phyloP scores from a whole-genome alignment of 352 stramenopile species.

The Halophytophthora polymorphica region DNA sequence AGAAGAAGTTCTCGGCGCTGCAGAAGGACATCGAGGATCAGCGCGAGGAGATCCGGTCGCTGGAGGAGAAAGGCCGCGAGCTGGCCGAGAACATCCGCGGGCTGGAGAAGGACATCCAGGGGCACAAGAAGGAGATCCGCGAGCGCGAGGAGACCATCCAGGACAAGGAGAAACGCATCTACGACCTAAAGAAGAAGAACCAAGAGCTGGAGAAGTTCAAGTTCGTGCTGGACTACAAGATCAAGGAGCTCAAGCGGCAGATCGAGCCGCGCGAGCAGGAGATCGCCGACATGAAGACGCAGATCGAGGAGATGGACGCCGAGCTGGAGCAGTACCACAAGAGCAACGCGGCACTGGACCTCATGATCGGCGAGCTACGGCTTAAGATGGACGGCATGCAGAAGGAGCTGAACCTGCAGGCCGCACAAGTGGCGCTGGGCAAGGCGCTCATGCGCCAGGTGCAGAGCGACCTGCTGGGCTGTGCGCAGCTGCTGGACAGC shows the following conservation, averaged over 20 bases:
- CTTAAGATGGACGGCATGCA: constrained; percentile 93
- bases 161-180: constrained; percentile 96
- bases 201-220: constrained; percentile 97
- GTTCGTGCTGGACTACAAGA: constrained; percentile 97
- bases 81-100: constrained; percentile 90
- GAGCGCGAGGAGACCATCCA: constrained; percentile 93
- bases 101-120: constrained; percentile 92
- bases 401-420: constrained; percentile 73
- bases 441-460: constrained; percentile 76
- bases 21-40: constrained; percentile 95
- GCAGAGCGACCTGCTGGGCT: constrained; percentile 69
- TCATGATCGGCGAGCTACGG: constrained; percentile 93
- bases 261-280: constrained; percentile 95
- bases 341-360: constrained; percentile 91
- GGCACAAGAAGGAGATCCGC: constrained; percentile 92
- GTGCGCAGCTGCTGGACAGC: constrained; percentile 68
- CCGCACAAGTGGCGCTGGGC: constrained; percentile 55
- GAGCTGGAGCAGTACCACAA: constrained; percentile 95
- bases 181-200: constrained; percentile 97
- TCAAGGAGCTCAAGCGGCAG: constrained; percentile 95
- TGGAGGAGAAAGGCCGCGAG: constrained; percentile 92
- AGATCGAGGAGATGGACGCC: constrained; percentile 95
- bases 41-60: constrained; percentile 90
- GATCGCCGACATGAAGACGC: constrained; percentile 92
- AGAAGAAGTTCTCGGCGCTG: constrained; percentile 94